phyloP scores from a whole-genome alignment of 73 alveolate species.

The Uronychia binucleata region DNA sequence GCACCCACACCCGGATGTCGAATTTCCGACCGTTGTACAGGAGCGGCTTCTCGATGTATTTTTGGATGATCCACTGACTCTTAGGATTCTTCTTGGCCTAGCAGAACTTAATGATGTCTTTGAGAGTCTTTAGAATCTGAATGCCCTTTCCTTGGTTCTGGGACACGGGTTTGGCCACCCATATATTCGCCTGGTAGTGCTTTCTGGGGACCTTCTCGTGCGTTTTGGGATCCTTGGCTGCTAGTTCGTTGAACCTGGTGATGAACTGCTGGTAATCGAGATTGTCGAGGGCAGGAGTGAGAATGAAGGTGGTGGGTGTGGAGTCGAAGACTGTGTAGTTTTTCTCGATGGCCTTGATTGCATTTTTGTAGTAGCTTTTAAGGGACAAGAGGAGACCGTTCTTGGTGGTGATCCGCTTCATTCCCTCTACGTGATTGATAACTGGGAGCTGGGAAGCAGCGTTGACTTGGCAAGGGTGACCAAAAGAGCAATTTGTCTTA shows the following conservation, averaged over 20 bases:
- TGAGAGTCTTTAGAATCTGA: conserved; percentile 9
- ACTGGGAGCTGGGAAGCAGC: no score
- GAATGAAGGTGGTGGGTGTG: conserved; percentile 73
- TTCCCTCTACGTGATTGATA: conserved; percentile 65
- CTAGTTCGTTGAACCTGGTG: conserved; percentile 55
- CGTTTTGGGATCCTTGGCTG: conserved; percentile 32
- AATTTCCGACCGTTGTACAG: conserved; percentile 77
- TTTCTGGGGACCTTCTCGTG: conserved; percentile 65
- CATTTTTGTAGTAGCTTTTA: conserved; percentile 44
- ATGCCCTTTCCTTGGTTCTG: conserved; percentile 47
- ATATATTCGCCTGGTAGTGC: conserved; percentile 79
- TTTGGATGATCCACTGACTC: conserved; percentile 78
- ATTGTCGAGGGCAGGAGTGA: conserved; percentile 29
- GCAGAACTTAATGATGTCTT: conserved; percentile 19
- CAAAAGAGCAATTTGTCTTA: conserved; percentile 4
- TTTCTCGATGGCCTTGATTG: conserved; percentile 24
- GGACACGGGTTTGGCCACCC: conserved; percentile 85
- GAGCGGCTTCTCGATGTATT: conserved; percentile 87
- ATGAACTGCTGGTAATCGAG: conserved; percentile 33
- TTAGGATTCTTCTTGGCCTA: not conserved
- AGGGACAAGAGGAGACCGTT: conserved; percentile 62
- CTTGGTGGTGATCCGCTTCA: conserved; percentile 59
- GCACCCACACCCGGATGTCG: conserved; percentile 88
- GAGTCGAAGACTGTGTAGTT: conserved; percentile 57
- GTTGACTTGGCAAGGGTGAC: no score